These are phyloP conservation scores for Nicotiana noctiflora DNA, from an alignment of 257 asterid genomes.

Conservation along the genomic window DNA sequence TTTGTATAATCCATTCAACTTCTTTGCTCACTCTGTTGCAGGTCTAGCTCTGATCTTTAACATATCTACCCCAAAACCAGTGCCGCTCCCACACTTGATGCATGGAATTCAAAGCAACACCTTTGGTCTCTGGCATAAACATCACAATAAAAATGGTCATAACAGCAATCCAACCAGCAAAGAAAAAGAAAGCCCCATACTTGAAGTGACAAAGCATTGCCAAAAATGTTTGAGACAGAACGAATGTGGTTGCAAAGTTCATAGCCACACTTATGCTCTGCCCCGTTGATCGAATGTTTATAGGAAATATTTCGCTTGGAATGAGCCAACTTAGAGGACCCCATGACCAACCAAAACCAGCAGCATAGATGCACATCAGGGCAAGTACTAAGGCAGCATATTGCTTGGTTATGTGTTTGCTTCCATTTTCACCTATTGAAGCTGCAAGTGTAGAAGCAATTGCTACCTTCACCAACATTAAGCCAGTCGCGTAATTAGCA, in stretches of 20 bases:
- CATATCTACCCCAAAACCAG: conserved; percentile 77
- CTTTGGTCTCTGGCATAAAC: conserved; percentile 79
- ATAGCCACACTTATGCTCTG: conserved; percentile 76
- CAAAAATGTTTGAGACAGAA: conserved; percentile 73
- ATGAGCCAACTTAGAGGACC: conserved; percentile 90
- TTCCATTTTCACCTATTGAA: background rate
- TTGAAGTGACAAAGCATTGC: conserved; percentile 80
- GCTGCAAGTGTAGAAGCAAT: background rate
- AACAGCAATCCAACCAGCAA: conserved; percentile 63
- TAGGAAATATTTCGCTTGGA: conserved; percentile 74
- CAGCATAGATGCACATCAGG: conserved; percentile 60
- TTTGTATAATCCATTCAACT: too few relatives aligned
- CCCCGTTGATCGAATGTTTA: conserved; percentile 80
- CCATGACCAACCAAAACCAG: conserved; percentile 90
- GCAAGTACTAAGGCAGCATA: conserved; percentile 46
- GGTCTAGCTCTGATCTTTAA: background rate
- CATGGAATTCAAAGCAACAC: conserved; percentile 80
- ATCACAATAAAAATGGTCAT: conserved; percentile 68
- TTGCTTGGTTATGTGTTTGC: background rate
- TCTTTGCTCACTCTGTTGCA: background rate
- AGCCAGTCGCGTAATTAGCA: background rate
- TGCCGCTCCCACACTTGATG: conserved; percentile 82
- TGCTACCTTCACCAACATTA: background rate
- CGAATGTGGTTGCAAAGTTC: conserved; percentile 61
- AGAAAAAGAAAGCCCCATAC: conserved; percentile 76